Conservation (phyloP, 2,329 filamentous ascomycete species). For the Tolypocladium nubicola region DNA sequence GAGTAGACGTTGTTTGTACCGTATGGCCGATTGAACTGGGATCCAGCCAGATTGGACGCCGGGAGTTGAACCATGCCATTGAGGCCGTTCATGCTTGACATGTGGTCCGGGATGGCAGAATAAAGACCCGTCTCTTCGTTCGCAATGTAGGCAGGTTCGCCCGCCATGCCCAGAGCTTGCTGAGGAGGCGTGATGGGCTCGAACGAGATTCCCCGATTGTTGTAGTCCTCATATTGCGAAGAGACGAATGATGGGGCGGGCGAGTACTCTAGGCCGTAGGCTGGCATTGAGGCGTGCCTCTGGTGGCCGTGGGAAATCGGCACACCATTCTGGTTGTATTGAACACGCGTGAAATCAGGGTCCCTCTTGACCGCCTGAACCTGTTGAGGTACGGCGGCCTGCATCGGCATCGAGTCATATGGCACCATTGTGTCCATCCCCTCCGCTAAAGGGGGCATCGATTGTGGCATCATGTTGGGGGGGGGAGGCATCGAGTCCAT, state of each 20-base stretch:
- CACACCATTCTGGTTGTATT: constrained; percentile 88
- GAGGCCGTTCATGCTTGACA: constrained; percentile 59
- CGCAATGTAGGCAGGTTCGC: constrained; percentile 92
- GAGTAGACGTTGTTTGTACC: constrained; percentile 75
- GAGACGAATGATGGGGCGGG: constrained; percentile 96
- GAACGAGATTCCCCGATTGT: constrained; percentile 88
- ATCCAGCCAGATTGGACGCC: constrained; percentile 69
- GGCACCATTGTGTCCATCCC: constrained; percentile 64
- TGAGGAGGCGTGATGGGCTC: constrained; percentile 96
- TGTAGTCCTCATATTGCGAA: constrained; percentile 98
- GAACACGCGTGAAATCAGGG: constrained; percentile 68
- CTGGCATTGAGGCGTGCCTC: constrained; percentile 96
- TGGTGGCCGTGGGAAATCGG: constrained; percentile 76
- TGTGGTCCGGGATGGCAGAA: constrained; percentile 84
- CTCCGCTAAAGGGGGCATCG: constrained; percentile 46
- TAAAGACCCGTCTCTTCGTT: constrained; percentile 97
- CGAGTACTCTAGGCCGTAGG: constrained; percentile 90
- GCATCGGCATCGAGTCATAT: constrained; percentile 61
- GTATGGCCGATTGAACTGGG: constrained; percentile 69
- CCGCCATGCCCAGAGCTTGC: constrained; percentile 67
- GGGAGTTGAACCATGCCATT: constrained; percentile 88
- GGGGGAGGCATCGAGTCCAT: constrained; percentile 93
- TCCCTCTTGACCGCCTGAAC: constrained; percentile 71
- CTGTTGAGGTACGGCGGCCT: constrained; percentile 57
- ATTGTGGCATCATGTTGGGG: constrained; percentile 63